Conservation (phyloP, 164 flowering plant species). For the Sedum album region DNA sequence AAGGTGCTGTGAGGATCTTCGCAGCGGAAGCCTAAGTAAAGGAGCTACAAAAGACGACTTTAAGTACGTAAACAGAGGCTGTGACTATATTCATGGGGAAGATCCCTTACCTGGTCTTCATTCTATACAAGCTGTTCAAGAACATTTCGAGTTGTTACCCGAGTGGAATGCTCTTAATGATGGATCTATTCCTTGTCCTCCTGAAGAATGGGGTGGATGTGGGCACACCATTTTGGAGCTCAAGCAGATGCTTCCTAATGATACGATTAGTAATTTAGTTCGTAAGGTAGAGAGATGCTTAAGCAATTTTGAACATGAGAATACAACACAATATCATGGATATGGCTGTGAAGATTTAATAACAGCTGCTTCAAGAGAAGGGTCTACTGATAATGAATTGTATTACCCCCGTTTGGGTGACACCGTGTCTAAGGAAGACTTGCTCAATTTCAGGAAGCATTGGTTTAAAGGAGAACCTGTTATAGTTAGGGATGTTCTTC, state of each 20-base stretch:
- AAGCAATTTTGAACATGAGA: slow-evolving; percentile 1
- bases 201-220: slow-evolving; percentile 69
- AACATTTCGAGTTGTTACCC: slow-evolving; percentile 7
- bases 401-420: slow-evolving; percentile 47
- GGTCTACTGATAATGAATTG: slow-evolving; percentile 44
- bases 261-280: slow-evolving; percentile 39
- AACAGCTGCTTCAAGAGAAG: slow-evolving; percentile 45
- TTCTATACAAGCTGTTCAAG: slow-evolving; percentile 9
- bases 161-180: slow-evolving; percentile 35
- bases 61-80: slow-evolving; percentile 36
- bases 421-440: slow-evolving; percentile 20
- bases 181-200: slow-evolving; percentile 57
- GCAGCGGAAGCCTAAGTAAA: slow-evolving; percentile 14
- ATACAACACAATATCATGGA: slow-evolving; percentile 7
- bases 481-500: slow-evolving; percentile 63
- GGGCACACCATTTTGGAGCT: slow-evolving; percentile 48
- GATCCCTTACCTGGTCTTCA: slow-evolving; percentile 29
- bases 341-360: slow-evolving; percentile 13
- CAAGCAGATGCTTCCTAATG: slow-evolving; percentile 46
- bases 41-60: slow-evolving; percentile 35
- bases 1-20: slow-evolving; percentile 65
- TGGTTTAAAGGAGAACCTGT: slow-evolving; percentile 80
- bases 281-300: slow-evolving; percentile 27
- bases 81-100: slow-evolving; percentile 59
- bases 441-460: slow-evolving; percentile 42